Evolutionary conservation across 2,329 filamentous ascomycete species (phyloP), one percentile per base, ranked within the genome.

Genomic region (Rosellinia necatrix): DNA sequence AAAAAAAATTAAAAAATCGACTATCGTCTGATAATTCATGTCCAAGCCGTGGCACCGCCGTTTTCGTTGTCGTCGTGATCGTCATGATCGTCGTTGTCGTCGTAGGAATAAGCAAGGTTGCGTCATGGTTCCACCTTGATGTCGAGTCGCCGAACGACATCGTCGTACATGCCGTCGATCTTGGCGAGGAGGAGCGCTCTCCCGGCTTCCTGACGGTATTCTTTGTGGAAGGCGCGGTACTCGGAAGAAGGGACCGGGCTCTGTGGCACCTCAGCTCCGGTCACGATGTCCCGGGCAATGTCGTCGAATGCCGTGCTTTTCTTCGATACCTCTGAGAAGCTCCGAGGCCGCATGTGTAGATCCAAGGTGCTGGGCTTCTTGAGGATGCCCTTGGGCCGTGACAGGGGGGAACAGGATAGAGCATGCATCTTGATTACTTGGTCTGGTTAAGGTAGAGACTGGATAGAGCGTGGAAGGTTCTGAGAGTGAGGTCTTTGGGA

Each of bases 221-320:
- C 59, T 27, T 60, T 63, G 47, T 64, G 60, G 17, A 59, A 59
- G 25, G 62, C 60, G 13, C 62, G 62, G 54, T 63, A 64, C 25
- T 61, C 51, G 46, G 60, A 58, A 7, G 60, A 62, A 43, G 51
- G 57, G 17, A 58, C 32, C 13, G 58, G 58, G 19, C 53, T 63
- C 42, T 58, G 62, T 12, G 62, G 60, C 6, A 64, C 62, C 47
- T 61, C 62, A 22, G 47, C 53, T 2, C 62, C 62, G 25, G 62
- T 64, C 25, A 61, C 56, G n/a, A 64, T 64, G 17, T 63, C 60
- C 29, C 62, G 58, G 35, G 62, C 62, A 17, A 64, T 54, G 30
- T 64, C 56, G 22, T 63, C 62, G 10, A 64, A 63, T 6, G 46
- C 60, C 10, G 62, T 22, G 27, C 58, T 64, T 46, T 64, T 64